phyloP scores from a whole-genome alignment of 2,329 filamentous ascomycete species.

The Talaromyces sp. region DNA sequence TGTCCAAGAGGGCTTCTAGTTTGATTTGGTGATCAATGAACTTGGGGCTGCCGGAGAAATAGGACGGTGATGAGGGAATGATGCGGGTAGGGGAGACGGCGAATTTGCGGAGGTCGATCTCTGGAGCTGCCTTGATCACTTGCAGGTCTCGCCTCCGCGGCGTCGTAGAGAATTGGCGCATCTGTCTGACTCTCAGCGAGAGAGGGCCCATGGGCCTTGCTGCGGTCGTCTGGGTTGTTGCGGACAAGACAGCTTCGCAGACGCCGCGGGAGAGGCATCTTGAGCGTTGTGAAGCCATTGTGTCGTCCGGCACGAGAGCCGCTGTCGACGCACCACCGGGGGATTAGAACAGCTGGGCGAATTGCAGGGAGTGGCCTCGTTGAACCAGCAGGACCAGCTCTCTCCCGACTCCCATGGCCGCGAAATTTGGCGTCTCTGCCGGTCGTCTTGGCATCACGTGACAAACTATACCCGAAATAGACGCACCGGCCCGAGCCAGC shows the following conservation, averaged over 20 bases:
- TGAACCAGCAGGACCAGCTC: no score
- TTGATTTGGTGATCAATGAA: conserved; percentile 81
- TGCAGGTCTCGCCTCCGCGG: conserved; percentile 22
- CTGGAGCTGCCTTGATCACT: conserved; percentile 22
- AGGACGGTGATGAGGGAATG: conserved; percentile 81
- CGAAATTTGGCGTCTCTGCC: conserved; percentile 8
- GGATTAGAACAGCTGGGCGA: background rate
- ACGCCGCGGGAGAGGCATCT: conserved; percentile 29
- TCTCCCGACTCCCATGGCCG: background rate
- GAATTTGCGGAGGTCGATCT: conserved; percentile 28
- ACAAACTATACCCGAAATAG: conserved; percentile 10
- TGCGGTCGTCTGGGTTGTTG: conserved; percentile 41
- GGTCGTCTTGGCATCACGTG: conserved; percentile 20
- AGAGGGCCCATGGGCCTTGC: background rate
- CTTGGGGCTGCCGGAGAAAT: conserved; percentile 79
- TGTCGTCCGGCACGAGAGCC: conserved; percentile 14
- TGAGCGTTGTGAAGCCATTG: conserved; percentile 35
- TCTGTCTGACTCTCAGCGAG: conserved; percentile 11
- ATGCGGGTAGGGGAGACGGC: conserved; percentile 58
- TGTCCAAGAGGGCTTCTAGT: conserved; percentile 66
- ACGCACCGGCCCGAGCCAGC: conserved; percentile 19
- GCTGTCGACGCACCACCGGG: conserved; percentile 4
- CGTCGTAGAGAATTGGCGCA: conserved; percentile 16
- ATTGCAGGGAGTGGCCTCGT: background rate
- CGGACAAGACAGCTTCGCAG: conserved; percentile 26